A percentile compares a stretch with the other conserved stretches of the same genome.
These are phyloP conservation scores for Lentinus tigrinus DNA, from an alignment of 768 basidiomycete species.

Conservation along the genomic window DNA sequence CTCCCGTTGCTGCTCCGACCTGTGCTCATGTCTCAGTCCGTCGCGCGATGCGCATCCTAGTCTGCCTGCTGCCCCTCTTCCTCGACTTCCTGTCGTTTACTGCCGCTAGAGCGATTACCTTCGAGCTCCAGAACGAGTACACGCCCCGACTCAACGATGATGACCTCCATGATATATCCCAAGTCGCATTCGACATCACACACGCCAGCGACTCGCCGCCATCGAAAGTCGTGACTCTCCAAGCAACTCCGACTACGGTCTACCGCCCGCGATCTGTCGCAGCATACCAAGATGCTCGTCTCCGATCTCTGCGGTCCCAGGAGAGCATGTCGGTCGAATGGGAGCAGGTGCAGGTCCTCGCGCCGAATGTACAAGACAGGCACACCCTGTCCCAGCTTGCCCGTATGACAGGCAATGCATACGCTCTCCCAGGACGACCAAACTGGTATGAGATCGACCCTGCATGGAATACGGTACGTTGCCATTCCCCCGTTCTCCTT, in stretches of 20 bases:
- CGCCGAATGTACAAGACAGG: conserved; percentile 75
- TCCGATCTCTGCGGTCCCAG: conserved; percentile 44
- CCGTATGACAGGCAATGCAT: conserved; percentile 87
- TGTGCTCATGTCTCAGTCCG: conserved; percentile 3
- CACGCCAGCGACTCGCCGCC: conserved; percentile 1
- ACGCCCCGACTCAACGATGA: neutral
- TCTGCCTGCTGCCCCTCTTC: neutral
- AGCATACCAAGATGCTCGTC: conserved; percentile 51
- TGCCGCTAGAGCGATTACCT: conserved; percentile 6
- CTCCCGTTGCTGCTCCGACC: neutral
- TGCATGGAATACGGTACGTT: conserved; percentile 59
- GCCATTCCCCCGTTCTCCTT: neutral
- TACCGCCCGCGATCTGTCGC: conserved; percentile 57
- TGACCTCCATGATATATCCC: neutral
- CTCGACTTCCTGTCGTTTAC: neutral
- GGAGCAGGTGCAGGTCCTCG: conserved; percentile 64
- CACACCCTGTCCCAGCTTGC: conserved; percentile 83
- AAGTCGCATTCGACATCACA: conserved; percentile 9
- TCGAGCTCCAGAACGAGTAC: conserved; percentile 13
- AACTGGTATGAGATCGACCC: conserved; percentile 83
- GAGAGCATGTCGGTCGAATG: conserved; percentile 62
- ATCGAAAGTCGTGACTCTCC: conserved; percentile 30
- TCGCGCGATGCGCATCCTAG: conserved; percentile 8
- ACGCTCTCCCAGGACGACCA: conserved; percentile 64
- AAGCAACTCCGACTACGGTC: conserved; percentile 53